Percentiles rank a stretch among this genome's conserved stretches.
These are phyloP conservation scores for Suhomyces taliae DNA, from an alignment of 1,139 yeast species.

Conservation along the genomic window DNA sequence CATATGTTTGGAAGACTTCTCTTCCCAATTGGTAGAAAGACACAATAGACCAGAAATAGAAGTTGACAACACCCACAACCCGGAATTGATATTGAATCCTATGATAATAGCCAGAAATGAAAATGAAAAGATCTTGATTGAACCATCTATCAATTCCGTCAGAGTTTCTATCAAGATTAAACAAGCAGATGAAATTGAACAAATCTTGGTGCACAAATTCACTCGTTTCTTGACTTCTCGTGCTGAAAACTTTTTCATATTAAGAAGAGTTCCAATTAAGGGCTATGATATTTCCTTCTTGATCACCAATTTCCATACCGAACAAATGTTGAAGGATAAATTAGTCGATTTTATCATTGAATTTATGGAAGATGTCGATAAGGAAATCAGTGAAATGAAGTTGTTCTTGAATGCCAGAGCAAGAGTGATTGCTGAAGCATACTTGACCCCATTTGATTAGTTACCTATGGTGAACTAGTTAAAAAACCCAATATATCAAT, in stretches of 20 bases:
- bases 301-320: slow-evolving; percentile 92
- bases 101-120: slow-evolving; percentile 92
- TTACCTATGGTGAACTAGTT: too few species aligned
- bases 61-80: slow-evolving; percentile 59
- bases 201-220: slow-evolving; percentile 88
- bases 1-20: slow-evolving; percentile 89
- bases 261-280: slow-evolving; percentile 86
- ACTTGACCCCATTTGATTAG: slow-evolving; percentile 71
- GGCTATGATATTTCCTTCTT: slow-evolving; percentile 94
- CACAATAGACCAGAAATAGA: slow-evolving; percentile 98
- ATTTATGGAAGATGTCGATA: slow-evolving; percentile 98
- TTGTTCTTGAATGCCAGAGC: slow-evolving; percentile 96
- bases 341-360: slow-evolving; percentile 95
- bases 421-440: slow-evolving; percentile 95
- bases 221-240: slow-evolving; percentile 91
- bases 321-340: slow-evolving; percentile 92
- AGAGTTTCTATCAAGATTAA: slow-evolving; percentile 89
- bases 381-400: slow-evolving; percentile 98
- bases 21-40: slow-evolving; percentile 93
- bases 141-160: slow-evolving; percentile 88
- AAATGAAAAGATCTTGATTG: slow-evolving; percentile 88
- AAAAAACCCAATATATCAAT: too few species aligned
- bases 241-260: slow-evolving; percentile 90
- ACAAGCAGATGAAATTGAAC: slow-evolving; percentile 97
- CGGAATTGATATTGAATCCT: slow-evolving; percentile 85